phyloP scores from a whole-genome alignment of 768 basidiomycete species.

The Rhodotorula kratochvilovae region DNA sequence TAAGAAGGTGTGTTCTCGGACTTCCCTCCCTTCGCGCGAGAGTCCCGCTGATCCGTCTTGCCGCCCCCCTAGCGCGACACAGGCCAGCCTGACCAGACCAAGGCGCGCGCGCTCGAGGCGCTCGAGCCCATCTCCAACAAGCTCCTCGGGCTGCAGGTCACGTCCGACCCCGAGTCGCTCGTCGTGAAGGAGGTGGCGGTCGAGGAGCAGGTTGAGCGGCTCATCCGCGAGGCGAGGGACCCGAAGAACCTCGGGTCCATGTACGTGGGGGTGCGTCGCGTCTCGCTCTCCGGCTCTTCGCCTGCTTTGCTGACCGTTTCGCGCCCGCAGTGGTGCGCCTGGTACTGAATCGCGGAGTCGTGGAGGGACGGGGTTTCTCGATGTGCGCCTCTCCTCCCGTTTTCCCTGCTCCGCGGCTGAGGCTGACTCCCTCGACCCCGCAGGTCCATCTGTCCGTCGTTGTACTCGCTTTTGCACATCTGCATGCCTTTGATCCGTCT shows the following conservation, averaged over 20 bases:
- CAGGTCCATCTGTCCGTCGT: too few species aligned
- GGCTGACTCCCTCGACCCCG: too few species aligned
- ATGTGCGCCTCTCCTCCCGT: neutral
- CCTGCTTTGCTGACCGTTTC: neutral
- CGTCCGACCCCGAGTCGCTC: constrained; percentile 39
- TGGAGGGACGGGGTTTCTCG: neutral
- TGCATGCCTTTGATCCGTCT: too few species aligned
- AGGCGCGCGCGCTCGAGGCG: constrained; percentile 53
- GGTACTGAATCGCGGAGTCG: constrained; percentile 7
- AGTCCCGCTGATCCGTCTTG: neutral
- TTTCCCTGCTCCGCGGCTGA: neutral
- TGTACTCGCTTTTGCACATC: too few species aligned
- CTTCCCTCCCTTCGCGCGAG: neutral
- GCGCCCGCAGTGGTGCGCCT: constrained; percentile 15
- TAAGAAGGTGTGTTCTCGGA: constrained; percentile 58
- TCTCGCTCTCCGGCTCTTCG: constrained; percentile 53
- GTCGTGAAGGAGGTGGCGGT: constrained; percentile 64
- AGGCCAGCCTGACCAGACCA: constrained; percentile 9
- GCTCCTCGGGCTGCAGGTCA: constrained; percentile 52
- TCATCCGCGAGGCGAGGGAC: constrained; percentile 85
- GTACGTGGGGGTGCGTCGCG: constrained; percentile 77
- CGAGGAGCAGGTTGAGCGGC: constrained; percentile 79
- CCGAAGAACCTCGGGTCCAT: constrained; percentile 69
- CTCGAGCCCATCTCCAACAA: constrained; percentile 79
- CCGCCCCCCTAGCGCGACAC: neutral